These are phyloP conservation scores for Candida labiduridarum DNA, from an alignment of 1,139 yeast species.

Conservation along the genomic window DNA sequence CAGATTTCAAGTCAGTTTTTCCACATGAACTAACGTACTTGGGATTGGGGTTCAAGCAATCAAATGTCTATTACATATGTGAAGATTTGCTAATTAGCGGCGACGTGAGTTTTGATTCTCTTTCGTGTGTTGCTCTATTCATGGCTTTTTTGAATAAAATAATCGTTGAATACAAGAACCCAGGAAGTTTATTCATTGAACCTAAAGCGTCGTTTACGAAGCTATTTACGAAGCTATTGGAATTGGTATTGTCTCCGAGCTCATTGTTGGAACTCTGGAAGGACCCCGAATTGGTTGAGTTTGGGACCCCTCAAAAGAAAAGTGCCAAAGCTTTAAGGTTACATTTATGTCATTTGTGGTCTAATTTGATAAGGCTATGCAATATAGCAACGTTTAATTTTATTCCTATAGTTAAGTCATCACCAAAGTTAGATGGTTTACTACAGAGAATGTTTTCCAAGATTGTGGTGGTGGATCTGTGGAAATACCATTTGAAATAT, in stretches of 20 bases:
- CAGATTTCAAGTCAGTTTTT: conserved; percentile 25
- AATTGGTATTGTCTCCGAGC: conserved; percentile 15
- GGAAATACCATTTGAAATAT: conserved; percentile 30
- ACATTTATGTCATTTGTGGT: conserved; percentile 41
- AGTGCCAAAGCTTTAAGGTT: conserved; percentile 29
- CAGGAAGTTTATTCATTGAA: conserved; percentile 18
- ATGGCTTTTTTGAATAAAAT: conserved; percentile 28
- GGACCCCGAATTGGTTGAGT: conserved; percentile 33
- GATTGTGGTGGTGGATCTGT: conserved; percentile 30
- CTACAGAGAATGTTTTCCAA: conserved; percentile 23
- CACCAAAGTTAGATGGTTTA: conserved; percentile 24
- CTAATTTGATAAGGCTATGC: conserved; percentile 34
- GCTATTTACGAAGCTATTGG: conserved; percentile 19
- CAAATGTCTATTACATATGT: conserved; percentile 19
- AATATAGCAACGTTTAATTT: conserved; percentile 35
- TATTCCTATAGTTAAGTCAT: conserved; percentile 26
- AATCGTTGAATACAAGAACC: conserved; percentile 20
- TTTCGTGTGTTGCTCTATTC: conserved; percentile 27
- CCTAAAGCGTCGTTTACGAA: conserved; percentile 21
- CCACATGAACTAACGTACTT: conserved; percentile 26
- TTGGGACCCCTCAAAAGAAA: conserved; percentile 21
- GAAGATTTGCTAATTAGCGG: conserved; percentile 17
- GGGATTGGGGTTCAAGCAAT: conserved; percentile 22
- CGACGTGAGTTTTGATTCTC: conserved; percentile 19
- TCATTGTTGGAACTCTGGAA: conserved; percentile 36